Evolutionary conservation across 441 rosid genomes (phyloP), one percentile per base, ranked within the genome.

Genomic region (Codiaeum variegatum): DNA sequence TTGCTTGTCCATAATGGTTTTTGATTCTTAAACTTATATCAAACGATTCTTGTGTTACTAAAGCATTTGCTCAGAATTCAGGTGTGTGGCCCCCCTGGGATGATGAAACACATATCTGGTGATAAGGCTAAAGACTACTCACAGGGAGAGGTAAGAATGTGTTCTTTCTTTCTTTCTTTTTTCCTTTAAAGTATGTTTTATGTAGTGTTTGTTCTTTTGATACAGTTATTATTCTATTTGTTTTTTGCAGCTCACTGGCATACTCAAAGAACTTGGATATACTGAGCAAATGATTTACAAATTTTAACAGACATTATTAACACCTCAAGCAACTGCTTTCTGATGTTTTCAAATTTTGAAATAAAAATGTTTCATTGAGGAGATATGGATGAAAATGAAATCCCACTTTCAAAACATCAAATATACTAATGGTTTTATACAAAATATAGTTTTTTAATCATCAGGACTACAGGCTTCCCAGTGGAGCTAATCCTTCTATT

Each of bases 61-160:
- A 70, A 31, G 66, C 32, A 52, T 51, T 73, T 65, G 67, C 42
- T 63, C 9, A 19, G 16, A 54, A 36, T 65, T 74, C 80, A 94
- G 99, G 97, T 94, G n/a, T 94, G 98, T 31, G 99, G 99, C 54
- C 99, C 98, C 54, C 90, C 97, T 68, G 99, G 98, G 74, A 91
- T 94, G 99, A 92, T 92, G 99, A 84, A 91, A 66, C 98, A 92
- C 67, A 80, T 92, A 78, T 92, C 99, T 12, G 99, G 99, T 59
- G 90, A 77, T 36, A 94, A 92, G 86, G 99, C 96, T 79, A 87
- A 91, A 81, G 97, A 90, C 81, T 62, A 77, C 72, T 83, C 97
- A 52, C 98, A 94, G 75, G 99, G 99, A 82, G 96, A 94, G 97
- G 98, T 94, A 83, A 62, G 78, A 56, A 28, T 58, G 31, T 34